phyloP scores from a whole-genome alignment of 129 eudicot genomes.

The Arctium minus region DNA sequence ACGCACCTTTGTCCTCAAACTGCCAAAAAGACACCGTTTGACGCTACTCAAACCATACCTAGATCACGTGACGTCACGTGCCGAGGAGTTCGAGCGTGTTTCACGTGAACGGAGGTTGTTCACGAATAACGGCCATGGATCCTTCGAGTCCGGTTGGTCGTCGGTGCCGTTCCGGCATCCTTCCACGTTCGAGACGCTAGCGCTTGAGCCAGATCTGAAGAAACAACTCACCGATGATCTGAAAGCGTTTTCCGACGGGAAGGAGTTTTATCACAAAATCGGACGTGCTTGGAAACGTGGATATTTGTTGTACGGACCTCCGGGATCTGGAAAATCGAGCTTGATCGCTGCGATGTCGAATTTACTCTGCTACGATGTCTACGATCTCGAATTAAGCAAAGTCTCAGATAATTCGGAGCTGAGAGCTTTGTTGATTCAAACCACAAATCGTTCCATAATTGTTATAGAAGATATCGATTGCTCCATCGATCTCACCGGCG shows the following conservation, averaged over 20 bases:
- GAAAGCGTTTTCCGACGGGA: slow-evolving; percentile 38
- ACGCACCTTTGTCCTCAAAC: slow-evolving; percentile 38
- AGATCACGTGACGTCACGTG: slow-evolving; percentile 28
- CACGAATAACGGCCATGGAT: slow-evolving; percentile 43
- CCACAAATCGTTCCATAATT: slow-evolving; percentile 40
- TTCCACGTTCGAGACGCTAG: slow-evolving; percentile 39
- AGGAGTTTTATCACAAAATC: slow-evolving; percentile 38
- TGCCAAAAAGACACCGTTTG: slow-evolving; percentile 32
- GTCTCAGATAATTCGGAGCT: slow-evolving; percentile 43
- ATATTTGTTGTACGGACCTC: slow-evolving; percentile 40
- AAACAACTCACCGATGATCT: slow-evolving; percentile 34
- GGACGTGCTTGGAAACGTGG: slow-evolving; percentile 59
- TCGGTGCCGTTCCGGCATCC: slow-evolving; percentile 53
- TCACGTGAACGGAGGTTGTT: slow-evolving; percentile 37
- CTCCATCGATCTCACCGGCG: slow-evolving; percentile 37
- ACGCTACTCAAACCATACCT: slow-evolving; percentile 28
- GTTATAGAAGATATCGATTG: slow-evolving; percentile 50
- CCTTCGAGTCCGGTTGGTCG: slow-evolving; percentile 50
- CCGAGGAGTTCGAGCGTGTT: slow-evolving; percentile 41
- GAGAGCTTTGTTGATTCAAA: slow-evolving; percentile 38
- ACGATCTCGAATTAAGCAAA: slow-evolving; percentile 44
- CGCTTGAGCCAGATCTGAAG: slow-evolving; percentile 39
- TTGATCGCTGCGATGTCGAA: slow-evolving; percentile 47
- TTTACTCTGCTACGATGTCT: slow-evolving; percentile 36
- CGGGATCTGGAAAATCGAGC: slow-evolving; percentile 46